Evolutionary conservation across 2,329 filamentous ascomycete genomes (phyloP).

Genomic region (Arthrobotrys megalospora): DNA sequence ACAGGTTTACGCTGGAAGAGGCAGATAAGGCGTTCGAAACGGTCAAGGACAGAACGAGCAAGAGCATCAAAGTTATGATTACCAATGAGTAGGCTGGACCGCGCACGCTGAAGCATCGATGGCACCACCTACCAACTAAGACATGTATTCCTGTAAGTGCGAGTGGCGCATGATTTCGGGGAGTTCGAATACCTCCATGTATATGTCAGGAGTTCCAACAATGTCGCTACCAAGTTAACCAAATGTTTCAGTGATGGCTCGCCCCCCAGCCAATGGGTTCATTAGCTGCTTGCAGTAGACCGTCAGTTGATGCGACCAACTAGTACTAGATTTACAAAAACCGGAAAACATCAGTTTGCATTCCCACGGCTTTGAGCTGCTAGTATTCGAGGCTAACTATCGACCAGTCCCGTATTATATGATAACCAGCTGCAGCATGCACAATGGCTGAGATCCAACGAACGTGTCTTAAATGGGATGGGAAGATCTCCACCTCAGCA

Average conservation of each 20-base stretch:
- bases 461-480: slow-evolving; percentile 9
- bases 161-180: slow-evolving; percentile 14
- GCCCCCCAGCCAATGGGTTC: not conserved
- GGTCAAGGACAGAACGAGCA: slow-evolving; percentile 87
- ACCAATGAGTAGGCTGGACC: slow-evolving; percentile 71
- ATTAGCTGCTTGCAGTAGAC: not conserved
- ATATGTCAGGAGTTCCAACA: slow-evolving; percentile 14
- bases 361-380: not conserved
- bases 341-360: no score
- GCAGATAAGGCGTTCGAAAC: slow-evolving; percentile 91
- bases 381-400: not conserved
- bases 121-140: slow-evolving; percentile 27
- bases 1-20: slow-evolving; percentile 87
- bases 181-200: not conserved
- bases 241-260: slow-evolving; percentile 12
- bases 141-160: slow-evolving; percentile 30
- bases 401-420: not conserved
- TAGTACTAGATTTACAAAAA: no score
- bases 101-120: not conserved
- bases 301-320: no score
- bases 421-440: no score
- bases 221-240: not conserved
- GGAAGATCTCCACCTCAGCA: slow-evolving; percentile 4
- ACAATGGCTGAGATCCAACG: not conserved
- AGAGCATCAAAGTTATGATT: slow-evolving; percentile 98